Conservation (phyloP, 1,284 basidiomycete genomes). For the Rhodofomes roseus region DNA sequence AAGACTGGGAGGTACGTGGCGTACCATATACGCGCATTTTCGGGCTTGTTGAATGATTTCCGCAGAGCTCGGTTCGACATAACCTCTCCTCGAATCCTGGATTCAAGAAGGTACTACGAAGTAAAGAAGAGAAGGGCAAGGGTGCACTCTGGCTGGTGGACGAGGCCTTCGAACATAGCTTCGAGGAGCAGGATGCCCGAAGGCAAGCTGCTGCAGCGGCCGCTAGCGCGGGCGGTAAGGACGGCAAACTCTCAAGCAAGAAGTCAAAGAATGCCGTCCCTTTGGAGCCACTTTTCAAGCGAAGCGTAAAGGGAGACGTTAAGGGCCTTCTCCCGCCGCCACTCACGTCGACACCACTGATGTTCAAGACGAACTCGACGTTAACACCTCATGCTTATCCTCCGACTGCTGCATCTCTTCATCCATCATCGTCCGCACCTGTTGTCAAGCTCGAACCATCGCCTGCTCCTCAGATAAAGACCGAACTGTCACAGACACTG, state of each 20-base stretch:
- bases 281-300: conserved; percentile 59
- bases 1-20: conserved; percentile 74
- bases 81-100: conserved; percentile 87
- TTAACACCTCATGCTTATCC: conserved; percentile 12
- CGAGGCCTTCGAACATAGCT: conserved; percentile 60
- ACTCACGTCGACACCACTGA: conserved; percentile 56
- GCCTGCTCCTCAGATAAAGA: not conserved
- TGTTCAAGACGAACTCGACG: conserved; percentile 27
- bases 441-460: conserved; percentile 3
- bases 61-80: conserved; percentile 86
- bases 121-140: conserved; percentile 83
- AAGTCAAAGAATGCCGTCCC: conserved; percentile 47
- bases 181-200: conserved; percentile 67
- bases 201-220: conserved; percentile 35
- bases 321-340: conserved; percentile 62
- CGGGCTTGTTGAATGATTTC: conserved; percentile 13
- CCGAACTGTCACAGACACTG: conserved; percentile 2
- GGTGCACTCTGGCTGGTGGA: conserved; percentile 90
- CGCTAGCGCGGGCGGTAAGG: conserved; percentile 32
- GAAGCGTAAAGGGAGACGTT: conserved; percentile 57
- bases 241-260: conserved; percentile 37
- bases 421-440: conserved; percentile 12
- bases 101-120: conserved; percentile 83
- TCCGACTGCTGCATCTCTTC: conserved; percentile 6
- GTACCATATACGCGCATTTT: conserved; percentile 3